Base-by-base conservation (phyloP, 2,329 filamentous ascomycete genomes). In the Fusarium avenaceum region DNA sequence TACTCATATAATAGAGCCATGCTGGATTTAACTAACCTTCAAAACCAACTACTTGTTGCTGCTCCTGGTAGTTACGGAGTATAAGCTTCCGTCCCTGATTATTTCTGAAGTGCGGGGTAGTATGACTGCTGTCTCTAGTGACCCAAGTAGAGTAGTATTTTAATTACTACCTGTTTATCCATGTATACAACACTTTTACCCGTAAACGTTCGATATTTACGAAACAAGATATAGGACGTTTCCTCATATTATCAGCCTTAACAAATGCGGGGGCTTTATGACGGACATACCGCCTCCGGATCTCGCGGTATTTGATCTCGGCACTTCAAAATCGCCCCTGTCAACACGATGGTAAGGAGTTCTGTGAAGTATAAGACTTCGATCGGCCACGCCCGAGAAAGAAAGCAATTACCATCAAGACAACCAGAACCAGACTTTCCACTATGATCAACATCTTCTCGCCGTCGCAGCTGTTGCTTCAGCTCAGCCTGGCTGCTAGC, bases 371-470 rank as follows among this genome's bases (percentile, higher is more conserved):
- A 61, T 61, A 61, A 45, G 45, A 11, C 32, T 15, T 4, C 3
- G 13, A 15, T 42, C 7, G 2, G 8, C 22, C 4, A 4, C 19
- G 7, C 2, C 4, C 6, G 2, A 3, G n/a, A 2, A 46, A 30
- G 8, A 39, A 14, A 45, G 2, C 0, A 4, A 13, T 6, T 42
- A 4, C 17, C 15, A 53, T 3, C 22, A 1, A 17, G 17, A 13
- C 9, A n/a, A 17, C 0, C 13, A 17, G 14, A 24, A 13, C 15
- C 33, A 20, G 15, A 40, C 6, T 9, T 24, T 22, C 6, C 7
- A 28, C 9, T 6, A 61, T 61, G 58, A 32, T 61, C 24, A 45
- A 59, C 40, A 32, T 60, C 15, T 38, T 38, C 4, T 61, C 58
- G 0, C 58, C 58, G 1, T 22, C 33, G 7, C 54, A 61, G 40